Percentiles rank a stretch among this genome's conserved stretches.
Conservation (phyloP, 495 filamentous ascomycete species). For the Rhizodiscina lignyota region DNA sequence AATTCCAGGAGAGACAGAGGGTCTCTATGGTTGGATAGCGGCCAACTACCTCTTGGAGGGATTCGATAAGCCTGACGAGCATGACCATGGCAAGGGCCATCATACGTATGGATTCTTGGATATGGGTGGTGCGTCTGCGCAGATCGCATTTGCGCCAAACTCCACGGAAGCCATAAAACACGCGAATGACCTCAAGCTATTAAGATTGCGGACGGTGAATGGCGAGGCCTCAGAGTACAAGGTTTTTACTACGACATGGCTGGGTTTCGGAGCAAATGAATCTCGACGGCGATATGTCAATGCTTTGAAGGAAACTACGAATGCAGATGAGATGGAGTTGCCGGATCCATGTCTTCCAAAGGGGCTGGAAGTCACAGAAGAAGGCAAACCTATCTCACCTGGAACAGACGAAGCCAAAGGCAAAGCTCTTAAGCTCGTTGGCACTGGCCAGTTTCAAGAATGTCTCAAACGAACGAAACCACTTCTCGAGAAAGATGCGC, state of each 20-base stretch:
- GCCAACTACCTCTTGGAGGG: constrained; percentile 95
- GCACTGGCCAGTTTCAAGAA: constrained; percentile 74
- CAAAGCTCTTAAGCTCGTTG: constrained; percentile 40
- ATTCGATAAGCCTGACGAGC: constrained; percentile 63
- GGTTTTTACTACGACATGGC: constrained; percentile 92
- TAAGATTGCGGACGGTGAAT: constrained; percentile 69
- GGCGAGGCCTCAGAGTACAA: constrained; percentile 61
- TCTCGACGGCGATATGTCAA: constrained; percentile 70
- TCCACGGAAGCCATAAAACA: constrained; percentile 80
- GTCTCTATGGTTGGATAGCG: constrained; percentile 95
- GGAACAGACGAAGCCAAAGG: constrained; percentile 20
- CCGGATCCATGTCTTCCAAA: constrained; percentile 85
- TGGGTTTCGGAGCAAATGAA: constrained; percentile 89
- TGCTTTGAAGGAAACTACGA: constrained; percentile 42
- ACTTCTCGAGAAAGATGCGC: constrained; percentile 74
- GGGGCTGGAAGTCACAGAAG: constrained; percentile 47
- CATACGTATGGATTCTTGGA: constrained; percentile 96
- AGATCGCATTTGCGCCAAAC: constrained; percentile 96
- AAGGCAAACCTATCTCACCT: constrained; percentile 24
- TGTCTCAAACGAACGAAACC: constrained; percentile 72
- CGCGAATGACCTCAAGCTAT: constrained; percentile 69
- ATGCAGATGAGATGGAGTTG: constrained; percentile 41
- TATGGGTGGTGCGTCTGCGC: constrained; percentile 94
- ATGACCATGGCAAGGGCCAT: constrained; percentile 70
- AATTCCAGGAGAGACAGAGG: constrained; percentile 93